Conservation (phyloP, 306 rosid genomes). For the Acacia confusa region DNA sequence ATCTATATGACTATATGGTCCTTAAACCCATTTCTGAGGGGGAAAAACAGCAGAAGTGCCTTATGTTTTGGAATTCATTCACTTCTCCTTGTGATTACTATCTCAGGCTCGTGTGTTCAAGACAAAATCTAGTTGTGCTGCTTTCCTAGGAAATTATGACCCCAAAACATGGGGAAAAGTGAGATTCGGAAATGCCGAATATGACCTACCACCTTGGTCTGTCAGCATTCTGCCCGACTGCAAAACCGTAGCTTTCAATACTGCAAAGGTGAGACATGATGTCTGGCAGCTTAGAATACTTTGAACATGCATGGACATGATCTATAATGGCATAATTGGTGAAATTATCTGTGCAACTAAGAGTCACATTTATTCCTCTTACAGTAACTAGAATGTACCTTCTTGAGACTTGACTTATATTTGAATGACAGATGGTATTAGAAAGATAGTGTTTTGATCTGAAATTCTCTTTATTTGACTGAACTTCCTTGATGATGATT, state of each 20-base stretch:
- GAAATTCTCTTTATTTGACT: slow-evolving; percentile 35
- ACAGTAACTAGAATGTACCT: background rate
- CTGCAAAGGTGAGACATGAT: slow-evolving; percentile 74
- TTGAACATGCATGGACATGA: background rate
- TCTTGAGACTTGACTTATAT: background rate
- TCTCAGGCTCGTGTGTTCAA: slow-evolving; percentile 64
- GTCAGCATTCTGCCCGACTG: slow-evolving; percentile 86
- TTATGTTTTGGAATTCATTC: slow-evolving; percentile 17
- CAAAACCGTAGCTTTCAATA: slow-evolving; percentile 67
- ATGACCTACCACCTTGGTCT: slow-evolving; percentile 86
- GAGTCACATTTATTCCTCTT: slow-evolving; percentile 1
- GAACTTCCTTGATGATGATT: background rate
- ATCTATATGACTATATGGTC: background rate
- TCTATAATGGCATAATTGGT: background rate
- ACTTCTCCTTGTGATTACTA: slow-evolving; percentile 30
- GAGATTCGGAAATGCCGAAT: slow-evolving; percentile 54
- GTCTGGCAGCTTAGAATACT: slow-evolving; percentile 7
- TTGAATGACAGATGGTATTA: background rate
- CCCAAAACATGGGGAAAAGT: slow-evolving; percentile 46
- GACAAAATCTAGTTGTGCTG: slow-evolving; percentile 67
- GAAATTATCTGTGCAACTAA: slow-evolving; percentile 9
- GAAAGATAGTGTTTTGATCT: background rate
- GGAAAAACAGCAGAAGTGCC: background rate
- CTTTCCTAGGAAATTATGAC: slow-evolving; percentile 78
- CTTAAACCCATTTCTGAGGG: slow-evolving; percentile 18